phyloP scores from a whole-genome alignment of 1,284 basidiomycete genomes.

The Trichosporon inkin region DNA sequence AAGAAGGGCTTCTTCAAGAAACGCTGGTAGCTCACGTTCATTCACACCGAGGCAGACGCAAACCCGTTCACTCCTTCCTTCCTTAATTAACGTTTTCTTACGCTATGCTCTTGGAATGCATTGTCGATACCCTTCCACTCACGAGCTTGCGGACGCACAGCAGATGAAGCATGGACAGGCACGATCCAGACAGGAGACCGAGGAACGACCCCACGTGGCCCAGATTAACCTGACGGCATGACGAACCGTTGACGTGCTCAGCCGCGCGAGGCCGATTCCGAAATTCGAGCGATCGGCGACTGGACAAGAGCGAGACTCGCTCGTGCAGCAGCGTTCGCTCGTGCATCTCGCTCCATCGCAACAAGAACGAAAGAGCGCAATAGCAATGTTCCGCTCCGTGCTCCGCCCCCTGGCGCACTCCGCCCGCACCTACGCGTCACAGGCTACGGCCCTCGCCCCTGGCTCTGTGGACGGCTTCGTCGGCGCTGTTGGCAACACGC shows the following conservation, averaged over 20 bases:
- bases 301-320: not conserved
- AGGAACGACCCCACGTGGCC: not conserved
- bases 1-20: conserved; percentile 62
- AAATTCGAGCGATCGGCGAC: not conserved
- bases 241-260: conserved; percentile 9
- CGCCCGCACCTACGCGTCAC: conserved; percentile 35
- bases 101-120: not conserved
- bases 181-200: too few relatives aligned
- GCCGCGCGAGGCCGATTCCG: not conserved
- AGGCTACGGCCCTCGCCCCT: conserved; percentile 26
- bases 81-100: not conserved
- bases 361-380: not conserved
- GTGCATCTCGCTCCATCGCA: not conserved
- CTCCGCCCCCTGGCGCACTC: conserved; percentile 25
- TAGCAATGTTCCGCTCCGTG: conserved; percentile 19
- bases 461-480: conserved; percentile 72
- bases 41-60: too few relatives aligned
- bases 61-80: not conserved
- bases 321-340: not conserved
- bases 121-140: not conserved
- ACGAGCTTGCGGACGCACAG: not conserved
- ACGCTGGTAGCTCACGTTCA: conserved; percentile 44
- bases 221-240: not conserved
- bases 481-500: conserved; percentile 90
- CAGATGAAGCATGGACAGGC: not conserved